Conservation (phyloP, 2,329 filamentous ascomycete species). For the Chalara sp. region DNA sequence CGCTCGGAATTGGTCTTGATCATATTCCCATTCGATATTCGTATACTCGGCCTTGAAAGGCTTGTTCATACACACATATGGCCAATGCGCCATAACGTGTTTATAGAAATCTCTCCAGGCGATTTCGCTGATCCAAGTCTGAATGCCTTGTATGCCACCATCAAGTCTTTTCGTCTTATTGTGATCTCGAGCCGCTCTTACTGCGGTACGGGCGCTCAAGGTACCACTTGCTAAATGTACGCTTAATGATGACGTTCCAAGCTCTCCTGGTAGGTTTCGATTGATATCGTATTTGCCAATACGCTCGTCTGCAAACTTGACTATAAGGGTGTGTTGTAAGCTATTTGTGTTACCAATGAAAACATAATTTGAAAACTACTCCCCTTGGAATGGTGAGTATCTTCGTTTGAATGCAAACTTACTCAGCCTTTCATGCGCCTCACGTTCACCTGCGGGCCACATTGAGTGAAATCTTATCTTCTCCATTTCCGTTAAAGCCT, state of each 20-base stretch:
- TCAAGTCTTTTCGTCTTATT: conserved; percentile 62
- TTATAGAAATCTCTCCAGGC: conserved; percentile 88
- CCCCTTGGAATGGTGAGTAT: too few species aligned
- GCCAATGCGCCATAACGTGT: conserved; percentile 79
- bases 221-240: conserved; percentile 67
- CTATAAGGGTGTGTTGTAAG: too few species aligned
- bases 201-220: conserved; percentile 59
- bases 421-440: conserved; percentile 55
- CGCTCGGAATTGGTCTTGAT: conserved; percentile 58
- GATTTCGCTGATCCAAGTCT: conserved; percentile 73
- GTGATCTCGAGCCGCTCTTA: conserved; percentile 53
- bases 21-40: conserved; percentile 76
- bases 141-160: conserved; percentile 57
- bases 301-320: conserved; percentile 44
- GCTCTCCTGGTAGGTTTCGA: conserved; percentile 59
- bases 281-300: conserved; percentile 54
- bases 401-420: conserved; percentile 41
- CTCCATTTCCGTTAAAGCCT: conserved; percentile 52
- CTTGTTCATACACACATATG: conserved; percentile 74
- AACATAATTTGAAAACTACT: too few species aligned
- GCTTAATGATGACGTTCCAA: conserved; percentile 62
- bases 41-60: conserved; percentile 80
- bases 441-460: conserved; percentile 72
- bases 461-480: conserved; percentile 48
- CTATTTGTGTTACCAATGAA: too few species aligned